These are phyloP conservation scores for Hippophae rhamnoides DNA, from an alignment of 306 rosid genomes.

Conservation along the genomic window DNA sequence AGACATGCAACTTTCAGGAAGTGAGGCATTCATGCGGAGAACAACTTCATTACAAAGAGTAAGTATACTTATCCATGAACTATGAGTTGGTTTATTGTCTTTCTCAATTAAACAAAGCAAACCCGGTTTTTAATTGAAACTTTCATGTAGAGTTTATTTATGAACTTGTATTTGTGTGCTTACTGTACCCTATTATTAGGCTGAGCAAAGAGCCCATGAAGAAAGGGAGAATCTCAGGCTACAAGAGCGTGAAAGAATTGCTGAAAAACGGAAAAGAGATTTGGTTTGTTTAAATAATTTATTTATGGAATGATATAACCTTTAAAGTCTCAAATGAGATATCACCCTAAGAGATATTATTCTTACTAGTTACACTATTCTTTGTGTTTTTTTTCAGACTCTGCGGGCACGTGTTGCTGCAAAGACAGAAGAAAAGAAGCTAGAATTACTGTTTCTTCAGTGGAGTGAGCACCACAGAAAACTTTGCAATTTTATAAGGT, in stretches of 20 bases:
- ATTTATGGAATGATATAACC: background rate
- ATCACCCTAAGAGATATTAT: slow-evolving; percentile 2
- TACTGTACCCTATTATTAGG: slow-evolving; percentile 31
- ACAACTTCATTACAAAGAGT: slow-evolving; percentile 81
- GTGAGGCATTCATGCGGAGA: slow-evolving; percentile 88
- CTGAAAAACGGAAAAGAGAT: slow-evolving; percentile 85
- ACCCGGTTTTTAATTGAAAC: background rate
- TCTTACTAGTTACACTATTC: slow-evolving; percentile 2
- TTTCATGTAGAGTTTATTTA: background rate
- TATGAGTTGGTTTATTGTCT: background rate
- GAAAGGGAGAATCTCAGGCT: slow-evolving; percentile 89
- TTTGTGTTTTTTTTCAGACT: slow-evolving; percentile 38
- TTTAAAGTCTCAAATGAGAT: background rate
- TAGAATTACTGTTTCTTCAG: slow-evolving; percentile 91
- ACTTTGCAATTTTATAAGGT: slow-evolving; percentile 95
- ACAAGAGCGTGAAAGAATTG: slow-evolving; percentile 85
- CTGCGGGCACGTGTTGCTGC: slow-evolving; percentile 96
- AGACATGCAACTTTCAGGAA: slow-evolving; percentile 72
- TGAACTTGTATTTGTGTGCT: background rate
- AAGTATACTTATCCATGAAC: slow-evolving; percentile 22
- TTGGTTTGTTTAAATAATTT: slow-evolving; percentile 39
- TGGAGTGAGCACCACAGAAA: slow-evolving; percentile 93
- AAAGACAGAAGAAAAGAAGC: slow-evolving; percentile 91
- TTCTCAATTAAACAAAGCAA: background rate
- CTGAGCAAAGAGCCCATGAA: slow-evolving; percentile 97